These are phyloP conservation scores for Entomortierella beljakovae DNA, from an alignment of 192 early-diverging fungal species.

Conservation along the genomic window DNA sequence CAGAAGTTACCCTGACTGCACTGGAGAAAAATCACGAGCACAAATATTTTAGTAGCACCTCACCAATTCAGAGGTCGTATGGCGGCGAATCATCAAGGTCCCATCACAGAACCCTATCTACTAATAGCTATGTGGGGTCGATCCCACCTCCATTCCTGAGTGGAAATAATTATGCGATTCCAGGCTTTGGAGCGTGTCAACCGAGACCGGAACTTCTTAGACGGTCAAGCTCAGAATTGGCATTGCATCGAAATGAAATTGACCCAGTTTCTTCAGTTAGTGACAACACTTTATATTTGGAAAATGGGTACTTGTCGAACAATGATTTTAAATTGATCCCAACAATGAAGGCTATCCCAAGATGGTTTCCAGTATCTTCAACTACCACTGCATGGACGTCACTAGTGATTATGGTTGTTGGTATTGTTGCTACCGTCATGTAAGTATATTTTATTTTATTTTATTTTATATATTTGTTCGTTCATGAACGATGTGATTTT, in stretches of 20 bases:
- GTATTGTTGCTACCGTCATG: constrained; percentile 28
- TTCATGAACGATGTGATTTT: background rate
- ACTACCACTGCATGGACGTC: constrained; percentile 2
- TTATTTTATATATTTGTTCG: background rate
- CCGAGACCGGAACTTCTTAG: background rate
- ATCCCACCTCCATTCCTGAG: constrained; percentile 14
- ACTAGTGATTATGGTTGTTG: constrained; percentile 1
- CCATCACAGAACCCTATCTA: background rate
- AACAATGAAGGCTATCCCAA: constrained; percentile 7
- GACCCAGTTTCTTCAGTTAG: background rate
- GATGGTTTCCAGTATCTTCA: constrained; percentile 23
- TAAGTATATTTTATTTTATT: background rate
- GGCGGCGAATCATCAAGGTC: background rate
- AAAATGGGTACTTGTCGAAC: background rate
- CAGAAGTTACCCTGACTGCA: no score
- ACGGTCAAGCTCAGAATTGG: background rate
- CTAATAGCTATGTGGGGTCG: background rate
- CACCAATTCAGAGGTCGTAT: no score
- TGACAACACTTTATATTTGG: background rate
- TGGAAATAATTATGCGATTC: constrained; percentile 19
- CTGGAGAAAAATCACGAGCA: no score
- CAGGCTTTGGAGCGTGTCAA: constrained; percentile 8
- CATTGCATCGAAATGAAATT: background rate
- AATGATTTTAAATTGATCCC: background rate
- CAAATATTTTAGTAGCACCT: no score